Base-by-base conservation (phyloP, 2,329 filamentous ascomycete genomes). In the Exophiala viscosa region DNA sequence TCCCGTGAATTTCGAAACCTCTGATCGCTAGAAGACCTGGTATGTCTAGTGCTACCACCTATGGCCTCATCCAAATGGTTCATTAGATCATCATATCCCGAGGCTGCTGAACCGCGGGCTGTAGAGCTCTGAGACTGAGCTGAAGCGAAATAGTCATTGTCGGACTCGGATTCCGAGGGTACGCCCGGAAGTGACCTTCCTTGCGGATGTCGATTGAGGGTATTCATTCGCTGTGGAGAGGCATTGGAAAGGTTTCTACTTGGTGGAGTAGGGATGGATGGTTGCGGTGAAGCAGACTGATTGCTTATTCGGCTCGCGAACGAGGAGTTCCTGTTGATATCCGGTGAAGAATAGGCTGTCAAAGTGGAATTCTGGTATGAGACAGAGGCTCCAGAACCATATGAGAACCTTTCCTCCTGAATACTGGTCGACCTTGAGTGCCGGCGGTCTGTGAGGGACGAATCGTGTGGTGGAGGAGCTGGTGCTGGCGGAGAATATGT, bases 141-240 rank as follows among this genome's bases (percentile, higher is more conserved):
- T 7, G 64, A 61, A 46, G 63, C 65, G 48, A 64, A 60, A 45
- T 55, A 58, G 48, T 63, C 63, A 32, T 51, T 59, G 7, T 60
- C 53, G 39, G 62, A 62, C 17, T 76, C 74, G 2, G 70, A 70
- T 28, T 78, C 77, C 35, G 71, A 62, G 1, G 81, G 80, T 8
- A 78, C 76, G 0, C 79, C 79, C 2, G 82, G 82, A n/a, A 84
- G 70, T 32, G 82, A 81, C 18, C 82, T 72, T 7, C 78, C 67
- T 43, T 80, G 76, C 6, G 78, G 80, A 65, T 84, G 80, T 48
- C 80, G 76, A 17, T 74, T 77, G 6, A 78, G 62, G 0, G 80
- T 81, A 57, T 77, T 74, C 2, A 73, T 75, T 58, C 77, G 72
- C 50, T 76, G 72, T 13, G 77, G 77, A 1, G 74, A 75, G 55